These are phyloP conservation scores for Lipomyces chichibuensis DNA, from an alignment of 805 yeast genomes.

Conservation along the genomic window DNA sequence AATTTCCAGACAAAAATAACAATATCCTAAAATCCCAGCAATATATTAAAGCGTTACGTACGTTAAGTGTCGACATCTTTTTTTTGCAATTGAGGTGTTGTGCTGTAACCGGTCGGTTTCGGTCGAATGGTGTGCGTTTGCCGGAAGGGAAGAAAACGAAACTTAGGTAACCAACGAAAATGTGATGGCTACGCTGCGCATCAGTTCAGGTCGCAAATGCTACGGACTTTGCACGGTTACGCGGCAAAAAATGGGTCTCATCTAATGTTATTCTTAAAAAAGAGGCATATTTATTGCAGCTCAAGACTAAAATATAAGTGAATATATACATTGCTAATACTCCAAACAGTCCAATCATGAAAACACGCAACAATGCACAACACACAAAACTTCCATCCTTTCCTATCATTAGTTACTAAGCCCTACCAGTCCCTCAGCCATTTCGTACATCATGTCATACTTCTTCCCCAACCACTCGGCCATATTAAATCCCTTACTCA, in stretches of 20 bases:
- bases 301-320: neutral
- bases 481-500: slow-evolving; percentile 9
- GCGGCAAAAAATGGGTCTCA: neutral
- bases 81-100: neutral
- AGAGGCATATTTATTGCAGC: too few relatives aligned
- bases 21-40: neutral
- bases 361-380: neutral
- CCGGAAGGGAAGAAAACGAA: neutral
- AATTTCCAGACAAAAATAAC: neutral
- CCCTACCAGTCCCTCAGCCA: slow-evolving; percentile 1
- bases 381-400: neutral
- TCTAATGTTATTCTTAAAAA: neutral
- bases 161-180: neutral
- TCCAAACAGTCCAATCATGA: neutral
- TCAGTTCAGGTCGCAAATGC: neutral
- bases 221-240: neutral
- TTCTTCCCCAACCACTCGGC: slow-evolving; percentile 19
- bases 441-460: slow-evolving; percentile 23
- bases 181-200: neutral
- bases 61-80: slow-evolving; percentile 1
- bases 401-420: neutral
- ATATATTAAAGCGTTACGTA: neutral
- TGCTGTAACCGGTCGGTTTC: neutral
- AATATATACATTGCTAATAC: neutral
- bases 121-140: neutral